Base-by-base conservation (phyloP, 169 alveolate genomes). In the Plasmodium malariae region DNA sequence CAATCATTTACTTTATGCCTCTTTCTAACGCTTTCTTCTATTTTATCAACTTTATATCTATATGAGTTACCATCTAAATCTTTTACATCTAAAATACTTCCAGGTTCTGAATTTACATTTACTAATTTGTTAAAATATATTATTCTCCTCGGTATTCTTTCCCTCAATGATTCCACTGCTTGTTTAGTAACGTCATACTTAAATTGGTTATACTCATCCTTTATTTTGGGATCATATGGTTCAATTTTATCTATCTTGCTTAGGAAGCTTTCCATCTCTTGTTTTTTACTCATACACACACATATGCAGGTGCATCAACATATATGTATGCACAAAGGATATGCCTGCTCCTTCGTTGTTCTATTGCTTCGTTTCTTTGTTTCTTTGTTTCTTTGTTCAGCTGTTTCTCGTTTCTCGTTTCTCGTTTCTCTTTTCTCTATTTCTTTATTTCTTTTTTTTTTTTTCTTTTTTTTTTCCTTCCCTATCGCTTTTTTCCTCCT, bases 131-230 rank as follows among this genome's bases (percentile, higher is more conserved):
- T 96, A 67, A 96, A 95, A 71, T 95, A 93, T 24, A 96, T 90
- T n/a, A 96, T 96, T 70, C 96, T 96, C 30, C 74, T 63, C 0
- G 98, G 98, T 49, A 96, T 96, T 49, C 98, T 92, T 48, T 96
- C 98, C 51, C 96, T 93, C 28, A 96, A 43, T 5, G 96, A 94
- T 36, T 85, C 89, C 5, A 95, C 74, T 6, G 97, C 98, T 60
- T 93, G 97, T 45, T 92, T 92, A 1, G 98, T 95, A 28, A 96
- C 89, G 45, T 96, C 97, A 45, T 87, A 90, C 72, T 94, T 94
- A 88, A 96, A 96, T 30, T 94, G 78, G 48, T 78, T 88, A 57
- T 96, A 95, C 34, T 95, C 93, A 37, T 94, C 95, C 70, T 94
- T 94, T 54, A 96, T 91, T 28, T 70, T 92, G 11, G 93, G 91